phyloP scores from a whole-genome alignment of 257 asterid genomes.

The Solanum sitiens region DNA sequence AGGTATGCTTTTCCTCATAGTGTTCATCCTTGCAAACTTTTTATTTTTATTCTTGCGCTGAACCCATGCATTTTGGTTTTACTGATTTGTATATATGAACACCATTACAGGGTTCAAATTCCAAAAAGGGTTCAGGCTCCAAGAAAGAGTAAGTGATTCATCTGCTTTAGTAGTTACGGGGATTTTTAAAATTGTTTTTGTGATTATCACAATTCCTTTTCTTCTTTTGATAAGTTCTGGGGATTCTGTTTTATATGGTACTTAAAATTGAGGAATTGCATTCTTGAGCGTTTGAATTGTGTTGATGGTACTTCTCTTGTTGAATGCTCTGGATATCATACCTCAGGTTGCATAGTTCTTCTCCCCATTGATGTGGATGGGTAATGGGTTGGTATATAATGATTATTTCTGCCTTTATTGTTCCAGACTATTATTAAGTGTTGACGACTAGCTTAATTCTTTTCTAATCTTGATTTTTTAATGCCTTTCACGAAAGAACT shows the following conservation, averaged over 20 bases:
- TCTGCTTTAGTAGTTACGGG: neutral
- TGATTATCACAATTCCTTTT: neutral
- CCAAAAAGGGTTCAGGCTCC: conserved; percentile 31
- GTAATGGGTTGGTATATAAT: neutral
- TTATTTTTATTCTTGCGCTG: neutral
- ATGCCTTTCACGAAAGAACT: neutral
- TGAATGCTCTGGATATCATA: neutral
- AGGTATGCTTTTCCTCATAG: conserved; percentile 19
- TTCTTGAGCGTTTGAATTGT: neutral
- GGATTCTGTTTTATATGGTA: neutral
- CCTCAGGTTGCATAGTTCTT: neutral
- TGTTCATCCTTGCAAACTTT: neutral
- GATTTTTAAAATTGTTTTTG: neutral
- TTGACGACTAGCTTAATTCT: neutral
- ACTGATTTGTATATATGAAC: neutral
- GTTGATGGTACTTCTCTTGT: neutral
- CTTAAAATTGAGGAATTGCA: neutral
- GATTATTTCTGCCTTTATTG: neutral
- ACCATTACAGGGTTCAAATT: conserved; percentile 51
- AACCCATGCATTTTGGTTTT: neutral
- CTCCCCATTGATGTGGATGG: neutral
- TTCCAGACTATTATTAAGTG: neutral
- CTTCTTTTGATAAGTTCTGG: neutral
- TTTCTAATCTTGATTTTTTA: neutral
- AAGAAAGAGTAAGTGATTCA: conserved; percentile 53